Base-by-base conservation (phyloP, 2,329 filamentous ascomycete species). In the Chaetomium olivaceum region DNA sequence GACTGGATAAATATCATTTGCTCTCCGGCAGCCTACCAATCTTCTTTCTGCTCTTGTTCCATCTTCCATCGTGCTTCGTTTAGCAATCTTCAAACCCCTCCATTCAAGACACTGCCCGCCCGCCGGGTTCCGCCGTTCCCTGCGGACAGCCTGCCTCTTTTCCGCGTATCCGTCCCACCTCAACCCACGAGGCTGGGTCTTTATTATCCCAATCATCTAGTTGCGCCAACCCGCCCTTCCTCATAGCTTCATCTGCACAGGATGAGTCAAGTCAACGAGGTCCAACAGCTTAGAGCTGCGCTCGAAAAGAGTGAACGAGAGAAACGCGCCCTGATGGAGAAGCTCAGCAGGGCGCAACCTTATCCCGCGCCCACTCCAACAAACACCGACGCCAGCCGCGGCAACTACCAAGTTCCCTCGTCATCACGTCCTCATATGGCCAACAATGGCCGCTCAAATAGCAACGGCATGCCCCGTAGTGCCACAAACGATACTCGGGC, bases 381-480 rank as follows among this genome's bases (percentile, higher is more conserved):
- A 23, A 58, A 54, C 31, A 39, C 59, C 48, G 54, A 66, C 29
- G 59, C 64, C 70, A 66, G 67, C 64, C 66, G 67, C 59, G 67
- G 70, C 71, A 73, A 75, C 69, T 74, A 73, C 62, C 74, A 73
- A 66, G 62, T 73, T 16, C 21, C 54, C 61, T 73, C 73, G 52
- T 39, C 67, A 67, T 66, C 71, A 58, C 69, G 64, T 36, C 59
- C 65, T 36, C 36, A 61, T 2, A 63, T 69, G 39, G 66, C 67
- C 63, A 70, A 73, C 64, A 70, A 71, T 71, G 73, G 65, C 59
- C 69, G 71, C 62, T 72, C 73, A 59, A 71, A 72, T 64, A 75
- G 71, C 72, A 73, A 71, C 61, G 72, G 72, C 36, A 73, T 76
- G 58, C 72, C 74, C 67, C 74, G 71, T 65, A 74, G 58, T 51